phyloP scores from a whole-genome alignment of 179 eudicot species.

The Actinidia arguta region DNA sequence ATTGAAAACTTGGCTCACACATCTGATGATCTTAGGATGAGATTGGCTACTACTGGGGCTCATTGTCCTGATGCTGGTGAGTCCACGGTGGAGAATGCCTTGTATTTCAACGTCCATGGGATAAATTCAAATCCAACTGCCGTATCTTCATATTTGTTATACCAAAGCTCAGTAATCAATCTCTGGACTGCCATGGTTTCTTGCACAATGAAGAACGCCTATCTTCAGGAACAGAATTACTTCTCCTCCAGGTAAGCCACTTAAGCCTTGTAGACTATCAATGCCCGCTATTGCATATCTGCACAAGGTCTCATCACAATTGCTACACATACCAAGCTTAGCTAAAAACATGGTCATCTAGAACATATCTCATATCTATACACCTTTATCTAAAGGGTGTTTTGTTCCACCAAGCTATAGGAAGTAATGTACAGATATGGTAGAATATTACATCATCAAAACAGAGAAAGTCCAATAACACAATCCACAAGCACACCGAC shows the following conservation, averaged over 20 bases:
- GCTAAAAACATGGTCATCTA: too few species aligned
- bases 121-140: slow-evolving; percentile 62
- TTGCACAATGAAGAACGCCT: slow-evolving; percentile 70
- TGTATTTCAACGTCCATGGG: slow-evolving; percentile 53
- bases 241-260: slow-evolving; percentile 42
- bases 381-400: background rate
- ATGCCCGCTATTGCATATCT: slow-evolving; percentile 44
- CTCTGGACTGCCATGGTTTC: slow-evolving; percentile 55
- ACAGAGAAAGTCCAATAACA: too few species aligned
- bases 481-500: too few species aligned
- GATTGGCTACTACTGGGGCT: slow-evolving; percentile 22
- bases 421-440: too few species aligned
- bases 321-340: too few species aligned
- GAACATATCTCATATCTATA: too few species aligned
- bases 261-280: slow-evolving; percentile 54
- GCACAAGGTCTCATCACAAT: background rate
- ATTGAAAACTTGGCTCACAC: slow-evolving; percentile 5
- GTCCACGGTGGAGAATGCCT: slow-evolving; percentile 14
- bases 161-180: slow-evolving; percentile 37
- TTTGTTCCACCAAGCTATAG: too few species aligned
- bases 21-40: too few species aligned
- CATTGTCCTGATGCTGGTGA: too few species aligned
- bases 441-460: too few species aligned
- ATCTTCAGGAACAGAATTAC: slow-evolving; percentile 51
- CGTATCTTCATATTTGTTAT: slow-evolving; percentile 24